Base-by-base conservation (phyloP, 495 filamentous ascomycete species). In the Ramalina peruviana region DNA sequence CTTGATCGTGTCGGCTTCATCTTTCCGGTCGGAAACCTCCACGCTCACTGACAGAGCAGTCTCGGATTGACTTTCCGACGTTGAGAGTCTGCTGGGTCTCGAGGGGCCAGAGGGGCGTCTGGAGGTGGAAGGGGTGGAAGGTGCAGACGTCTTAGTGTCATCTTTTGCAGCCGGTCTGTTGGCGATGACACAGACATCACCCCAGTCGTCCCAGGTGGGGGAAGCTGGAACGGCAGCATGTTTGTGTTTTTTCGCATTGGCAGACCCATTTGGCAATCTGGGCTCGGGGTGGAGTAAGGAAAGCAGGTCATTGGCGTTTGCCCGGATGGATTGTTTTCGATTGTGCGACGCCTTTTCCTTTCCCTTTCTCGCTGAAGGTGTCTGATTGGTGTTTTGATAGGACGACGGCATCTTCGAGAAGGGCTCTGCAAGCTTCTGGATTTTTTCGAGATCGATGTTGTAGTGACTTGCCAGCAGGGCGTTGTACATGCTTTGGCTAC, bases 361-460 rank as follows among this genome's bases (percentile, higher is more conserved):
- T 33, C 72, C 78, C 59, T 90, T 92, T 46, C 62, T 61, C 4
- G 63, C 62, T 17, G 60, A 62, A 3, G 72, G 72, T 11, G 74
- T 72, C 23, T 67, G 72, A 0, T 58, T 38, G 36, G 72, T 55
- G 25, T 54, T 48, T 54, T 64, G 62, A 48, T 56, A 61, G 46
- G 57, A 65, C 51, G 56, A 66, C 54, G 53, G 73, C 56, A 60
- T 82, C 73, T 85, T 92, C 7, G 81, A 70, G 60, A 97, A 94
- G 11, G 92, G 87, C 36, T 80, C 71, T 4, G 92, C 81, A 23
- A 97, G 68, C 59, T 83, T 83, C 40, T 85, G 80, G 46, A 99
- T 73, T 51, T 85, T 82, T 37, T 96, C 88, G 26, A 97, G 73
- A 58, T 94, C 85, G 64, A 98, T 89, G 58, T 88, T 89, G 71